Evolutionary conservation across 2,329 filamentous ascomycete species (phyloP).

Genomic region (Botrytis hyacinthi): DNA sequence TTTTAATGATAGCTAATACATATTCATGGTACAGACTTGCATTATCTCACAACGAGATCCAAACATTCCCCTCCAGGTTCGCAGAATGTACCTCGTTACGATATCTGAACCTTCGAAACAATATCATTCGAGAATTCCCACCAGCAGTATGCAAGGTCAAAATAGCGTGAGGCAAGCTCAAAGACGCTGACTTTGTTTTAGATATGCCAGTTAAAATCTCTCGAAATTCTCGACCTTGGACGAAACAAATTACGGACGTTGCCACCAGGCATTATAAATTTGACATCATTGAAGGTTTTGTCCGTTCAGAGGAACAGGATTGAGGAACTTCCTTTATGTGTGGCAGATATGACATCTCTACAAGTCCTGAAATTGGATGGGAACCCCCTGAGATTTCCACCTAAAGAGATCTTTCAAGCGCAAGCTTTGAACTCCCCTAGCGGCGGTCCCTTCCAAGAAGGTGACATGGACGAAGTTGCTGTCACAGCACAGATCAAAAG

Average conservation of each 20-base stretch:
- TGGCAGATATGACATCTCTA: constrained; percentile 86
- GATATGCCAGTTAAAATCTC: constrained; percentile 80
- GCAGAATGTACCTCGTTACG: constrained; percentile 74
- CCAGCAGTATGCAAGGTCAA: constrained; percentile 51
- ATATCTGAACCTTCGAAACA: constrained; percentile 78
- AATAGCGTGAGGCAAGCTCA: background rate
- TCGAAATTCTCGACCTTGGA: constrained; percentile 91
- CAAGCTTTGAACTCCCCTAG: constrained; percentile 55
- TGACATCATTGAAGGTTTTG: constrained; percentile 84
- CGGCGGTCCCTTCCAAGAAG: constrained; percentile 51
- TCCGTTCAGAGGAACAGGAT: constrained; percentile 86
- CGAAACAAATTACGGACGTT: constrained; percentile 79
- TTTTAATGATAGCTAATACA: constrained; percentile 29
- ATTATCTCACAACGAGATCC: constrained; percentile 75
- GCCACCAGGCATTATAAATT: constrained; percentile 73
- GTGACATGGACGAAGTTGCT: constrained; percentile 60
- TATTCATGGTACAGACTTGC: constrained; percentile 57
- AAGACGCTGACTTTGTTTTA: constrained; percentile 41
- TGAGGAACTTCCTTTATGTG: constrained; percentile 74
- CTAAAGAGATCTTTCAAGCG: constrained; percentile 64
- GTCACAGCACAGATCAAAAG: constrained; percentile 62
- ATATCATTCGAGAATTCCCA: constrained; percentile 67
- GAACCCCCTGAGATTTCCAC: constrained; percentile 80
- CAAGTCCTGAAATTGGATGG: constrained; percentile 88
- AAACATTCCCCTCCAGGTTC: constrained; percentile 67